Conservation (phyloP, 2,329 filamentous ascomycete species). For the Leptographium lundbergii region DNA sequence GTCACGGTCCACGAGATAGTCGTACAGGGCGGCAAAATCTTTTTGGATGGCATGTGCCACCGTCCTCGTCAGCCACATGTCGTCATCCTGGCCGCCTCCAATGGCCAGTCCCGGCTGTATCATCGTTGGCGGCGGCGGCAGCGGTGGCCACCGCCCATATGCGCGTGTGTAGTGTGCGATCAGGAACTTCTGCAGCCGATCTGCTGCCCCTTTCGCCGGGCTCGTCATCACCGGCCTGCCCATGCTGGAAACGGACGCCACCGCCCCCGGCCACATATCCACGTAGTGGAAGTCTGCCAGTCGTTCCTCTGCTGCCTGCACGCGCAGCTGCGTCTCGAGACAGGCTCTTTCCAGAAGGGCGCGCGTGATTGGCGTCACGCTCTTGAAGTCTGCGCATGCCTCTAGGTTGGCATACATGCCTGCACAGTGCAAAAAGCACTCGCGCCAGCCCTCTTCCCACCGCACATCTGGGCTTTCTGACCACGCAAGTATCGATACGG, state of each 20-base stretch:
- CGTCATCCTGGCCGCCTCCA: constrained; percentile 23
- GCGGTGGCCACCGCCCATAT: constrained; percentile 48
- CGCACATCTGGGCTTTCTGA: constrained; percentile 47
- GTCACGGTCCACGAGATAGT: constrained; percentile 56
- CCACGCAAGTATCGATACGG: constrained; percentile 52
- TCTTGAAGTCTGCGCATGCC: constrained; percentile 39
- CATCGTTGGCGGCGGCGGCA: constrained; percentile 9
- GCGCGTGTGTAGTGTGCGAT: constrained; percentile 39
- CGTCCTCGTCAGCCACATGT: constrained; percentile 48
- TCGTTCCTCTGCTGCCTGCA: constrained; percentile 49
- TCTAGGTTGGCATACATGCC: constrained; percentile 49
- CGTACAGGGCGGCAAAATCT: constrained; percentile 58
- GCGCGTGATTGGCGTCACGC: constrained; percentile 47
- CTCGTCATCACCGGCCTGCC: constrained; percentile 18
- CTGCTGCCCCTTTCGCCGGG: constrained; percentile 40
- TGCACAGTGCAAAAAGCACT: constrained; percentile 53
- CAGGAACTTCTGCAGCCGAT: constrained; percentile 49
- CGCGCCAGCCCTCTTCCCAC: constrained; percentile 56
- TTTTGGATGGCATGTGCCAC: constrained; percentile 44
- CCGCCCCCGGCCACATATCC: constrained; percentile 44
- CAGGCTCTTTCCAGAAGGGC: constrained; percentile 49
- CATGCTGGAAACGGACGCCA: constrained; percentile 14
- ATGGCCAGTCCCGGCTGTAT: constrained; percentile 5
- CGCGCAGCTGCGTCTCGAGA: constrained; percentile 47
- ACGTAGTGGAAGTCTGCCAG: constrained; percentile 46